Conservation (phyloP, 805 yeast species). For the Ogataea methanolica region DNA sequence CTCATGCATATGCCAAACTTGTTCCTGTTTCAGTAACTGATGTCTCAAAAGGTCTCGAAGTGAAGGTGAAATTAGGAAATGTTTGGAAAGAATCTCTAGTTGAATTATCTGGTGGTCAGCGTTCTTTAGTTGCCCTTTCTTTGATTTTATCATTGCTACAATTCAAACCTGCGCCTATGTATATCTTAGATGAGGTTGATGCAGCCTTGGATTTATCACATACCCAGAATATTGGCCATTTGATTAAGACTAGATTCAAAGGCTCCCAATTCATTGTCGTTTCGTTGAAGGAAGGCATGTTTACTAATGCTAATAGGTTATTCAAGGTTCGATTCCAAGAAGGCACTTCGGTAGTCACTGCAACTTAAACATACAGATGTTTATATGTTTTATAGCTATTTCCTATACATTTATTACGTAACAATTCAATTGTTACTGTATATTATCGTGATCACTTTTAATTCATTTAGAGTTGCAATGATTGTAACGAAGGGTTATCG, state of each 20-base stretch:
- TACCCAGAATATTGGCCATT: conserved; percentile 95
- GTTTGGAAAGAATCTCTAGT: conserved; percentile 96
- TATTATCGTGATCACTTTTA: neutral
- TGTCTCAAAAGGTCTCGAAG: conserved; percentile 86
- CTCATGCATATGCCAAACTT: conserved; percentile 84
- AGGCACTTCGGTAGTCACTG: conserved; percentile 88
- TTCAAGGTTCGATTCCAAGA: conserved; percentile 93
- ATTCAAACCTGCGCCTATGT: conserved; percentile 98
- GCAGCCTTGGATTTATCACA: conserved; percentile 97
- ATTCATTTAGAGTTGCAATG: neutral
- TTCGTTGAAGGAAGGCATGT: conserved; percentile 96
- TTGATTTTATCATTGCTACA: conserved; percentile 87
- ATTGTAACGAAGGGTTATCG: neutral
- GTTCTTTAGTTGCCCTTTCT: conserved; percentile 90
- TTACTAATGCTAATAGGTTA: conserved; percentile 91
- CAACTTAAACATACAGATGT: conserved; percentile 46
- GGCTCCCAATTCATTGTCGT: conserved; percentile 97
- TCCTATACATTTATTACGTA: neutral
- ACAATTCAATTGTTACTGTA: neutral
- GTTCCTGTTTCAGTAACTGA: conserved; percentile 78
- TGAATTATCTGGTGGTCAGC: conserved; percentile 95
- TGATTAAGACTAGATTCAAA: conserved; percentile 90
- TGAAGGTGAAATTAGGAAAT: conserved; percentile 81
- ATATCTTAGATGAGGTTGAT: conserved; percentile 95
- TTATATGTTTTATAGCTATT: neutral